A percentile compares a stretch with the other conserved stretches of the same genome.
phyloP scores from a whole-genome alignment of 2,329 filamentous ascomycete species.

The Cadophora sp. region DNA sequence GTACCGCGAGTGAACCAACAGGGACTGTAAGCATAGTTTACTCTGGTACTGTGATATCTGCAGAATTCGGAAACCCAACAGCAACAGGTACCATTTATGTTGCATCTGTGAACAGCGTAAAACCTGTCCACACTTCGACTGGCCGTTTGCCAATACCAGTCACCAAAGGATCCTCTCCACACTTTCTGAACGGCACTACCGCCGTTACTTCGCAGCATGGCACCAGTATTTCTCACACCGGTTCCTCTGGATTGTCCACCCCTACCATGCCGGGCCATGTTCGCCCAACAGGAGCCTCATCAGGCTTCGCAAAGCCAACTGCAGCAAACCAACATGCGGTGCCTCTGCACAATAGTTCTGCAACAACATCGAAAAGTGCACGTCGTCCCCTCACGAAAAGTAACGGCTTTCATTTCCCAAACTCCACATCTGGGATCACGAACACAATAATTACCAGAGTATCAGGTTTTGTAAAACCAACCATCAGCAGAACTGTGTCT shows the following conservation, averaged over 20 bases:
- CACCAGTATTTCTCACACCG: background rate
- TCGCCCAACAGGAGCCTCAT: background rate
- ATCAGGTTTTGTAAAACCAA: background rate
- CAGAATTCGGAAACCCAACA: background rate
- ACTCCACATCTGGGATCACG: too few species aligned
- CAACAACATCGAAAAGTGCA: too few species aligned
- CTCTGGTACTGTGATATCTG: background rate
- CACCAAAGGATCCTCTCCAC: constrained; percentile 7
- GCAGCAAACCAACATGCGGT: too few species aligned
- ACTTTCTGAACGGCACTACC: background rate
- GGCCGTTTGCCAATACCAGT: too few species aligned
- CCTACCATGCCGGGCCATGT: background rate
- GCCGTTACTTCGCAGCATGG: background rate
- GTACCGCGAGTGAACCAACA: background rate
- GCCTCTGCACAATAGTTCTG: too few species aligned
- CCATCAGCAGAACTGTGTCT: background rate
- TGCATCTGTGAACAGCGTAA: too few species aligned
- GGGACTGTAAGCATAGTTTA: background rate
- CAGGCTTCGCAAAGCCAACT: background rate
- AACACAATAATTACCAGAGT: too few species aligned
- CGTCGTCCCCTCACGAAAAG: too few species aligned
- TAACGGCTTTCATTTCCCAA: too few species aligned
- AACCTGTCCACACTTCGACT: too few species aligned
- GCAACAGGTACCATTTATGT: background rate
- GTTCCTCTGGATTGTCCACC: background rate